Evolutionary conservation across 2,329 filamentous ascomycete species (phyloP).

Genomic region (Periconia sp.): DNA sequence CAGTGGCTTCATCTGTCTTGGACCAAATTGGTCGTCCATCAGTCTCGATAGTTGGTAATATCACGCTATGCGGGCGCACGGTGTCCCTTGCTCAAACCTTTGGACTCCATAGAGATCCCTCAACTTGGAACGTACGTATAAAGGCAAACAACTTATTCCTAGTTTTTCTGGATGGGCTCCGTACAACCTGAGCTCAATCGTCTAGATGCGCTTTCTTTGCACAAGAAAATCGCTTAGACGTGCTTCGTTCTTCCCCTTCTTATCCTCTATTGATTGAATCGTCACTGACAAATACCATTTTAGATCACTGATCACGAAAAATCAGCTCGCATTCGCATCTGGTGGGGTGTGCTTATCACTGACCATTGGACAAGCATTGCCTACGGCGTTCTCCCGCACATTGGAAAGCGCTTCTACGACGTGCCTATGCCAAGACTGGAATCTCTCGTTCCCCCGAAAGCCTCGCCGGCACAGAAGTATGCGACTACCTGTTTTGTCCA

Average conservation of each 20-base stretch:
- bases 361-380: conserved; percentile 64
- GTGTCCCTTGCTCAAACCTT: conserved; percentile 62
- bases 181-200: too few species aligned
- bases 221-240: too few species aligned
- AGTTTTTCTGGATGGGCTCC: too few species aligned
- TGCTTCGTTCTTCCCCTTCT: too few species aligned
- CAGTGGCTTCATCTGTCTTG: conserved; percentile 47
- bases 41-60: conserved; percentile 53
- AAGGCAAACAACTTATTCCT: neutral
- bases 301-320: conserved; percentile 57
- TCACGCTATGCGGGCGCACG: conserved; percentile 60
- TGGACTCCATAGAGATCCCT: conserved; percentile 62
- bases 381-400: conserved; percentile 62
- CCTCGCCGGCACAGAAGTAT: conserved; percentile 47
- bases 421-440: conserved; percentile 59
- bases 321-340: conserved; percentile 57
- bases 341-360: conserved; percentile 64
- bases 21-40: conserved; percentile 51
- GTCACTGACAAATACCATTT: neutral
- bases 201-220: too few species aligned
- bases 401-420: conserved; percentile 61
- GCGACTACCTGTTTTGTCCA: conserved; percentile 60
- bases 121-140: conserved; percentile 53
- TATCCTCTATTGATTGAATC: too few species aligned
- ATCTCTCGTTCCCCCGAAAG: conserved; percentile 44